Percentiles rank a stretch among this genome's conserved stretches.
Conservation (phyloP, 805 yeast genomes). For the Barnettozyma salicaria region DNA sequence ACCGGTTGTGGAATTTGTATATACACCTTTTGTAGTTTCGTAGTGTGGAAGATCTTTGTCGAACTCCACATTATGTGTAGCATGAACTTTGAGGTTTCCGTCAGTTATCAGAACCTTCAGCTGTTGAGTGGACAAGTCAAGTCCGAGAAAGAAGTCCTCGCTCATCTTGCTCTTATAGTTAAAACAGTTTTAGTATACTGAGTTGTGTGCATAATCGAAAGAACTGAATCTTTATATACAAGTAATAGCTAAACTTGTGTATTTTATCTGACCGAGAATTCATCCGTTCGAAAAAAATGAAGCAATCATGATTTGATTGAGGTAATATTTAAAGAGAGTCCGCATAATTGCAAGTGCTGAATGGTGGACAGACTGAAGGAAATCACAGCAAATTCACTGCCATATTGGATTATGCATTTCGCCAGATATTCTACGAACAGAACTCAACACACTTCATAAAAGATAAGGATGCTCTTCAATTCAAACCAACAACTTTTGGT, state of each 20-base stretch:
- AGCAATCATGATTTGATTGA: too few species aligned
- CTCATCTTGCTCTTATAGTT: too few species aligned
- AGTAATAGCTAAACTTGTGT: background rate
- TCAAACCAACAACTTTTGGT: conserved; percentile 4
- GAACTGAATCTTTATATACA: background rate
- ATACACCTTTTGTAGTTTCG: conserved; percentile 70
- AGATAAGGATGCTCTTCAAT: too few species aligned
- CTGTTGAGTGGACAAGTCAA: conserved; percentile 88
- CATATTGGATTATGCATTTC: too few species aligned
- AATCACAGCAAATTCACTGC: too few species aligned
- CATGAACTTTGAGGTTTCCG: conserved; percentile 43
- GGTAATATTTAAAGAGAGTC: too few species aligned
- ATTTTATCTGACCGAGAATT: background rate
- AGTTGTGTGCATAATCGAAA: too few species aligned
- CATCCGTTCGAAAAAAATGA: background rate
- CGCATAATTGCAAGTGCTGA: too few species aligned
- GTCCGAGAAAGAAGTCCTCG: conserved; percentile 43
- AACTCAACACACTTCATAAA: too few species aligned
- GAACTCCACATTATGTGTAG: conserved; percentile 63
- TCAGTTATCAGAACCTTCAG: conserved; percentile 67
- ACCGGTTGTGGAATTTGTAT: conserved; percentile 43
- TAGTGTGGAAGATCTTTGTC: conserved; percentile 59
- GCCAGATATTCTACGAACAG: background rate
- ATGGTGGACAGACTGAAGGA: too few species aligned
- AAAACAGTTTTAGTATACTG: too few species aligned